These are phyloP conservation scores for Atalantia buxifolia DNA, from an alignment of 345 rosid genomes.

Conservation along the genomic window DNA sequence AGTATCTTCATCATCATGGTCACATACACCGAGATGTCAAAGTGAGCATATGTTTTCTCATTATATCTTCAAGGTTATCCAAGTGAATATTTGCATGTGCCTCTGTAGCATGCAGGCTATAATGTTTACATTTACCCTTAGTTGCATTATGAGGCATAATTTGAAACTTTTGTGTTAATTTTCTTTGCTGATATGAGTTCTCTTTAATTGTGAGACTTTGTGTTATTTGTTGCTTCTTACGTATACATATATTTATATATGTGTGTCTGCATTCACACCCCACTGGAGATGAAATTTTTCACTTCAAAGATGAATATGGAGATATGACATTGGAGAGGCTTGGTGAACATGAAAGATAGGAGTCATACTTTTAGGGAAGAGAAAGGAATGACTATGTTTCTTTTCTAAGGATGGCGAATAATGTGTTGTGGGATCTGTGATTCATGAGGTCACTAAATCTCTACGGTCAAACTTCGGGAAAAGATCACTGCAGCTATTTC, in stretches of 20 bases:
- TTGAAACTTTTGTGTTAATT: background rate
- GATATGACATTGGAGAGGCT: background rate
- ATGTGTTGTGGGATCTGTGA: background rate
- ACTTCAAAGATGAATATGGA: background rate
- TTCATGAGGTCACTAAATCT: background rate
- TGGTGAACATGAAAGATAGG: background rate
- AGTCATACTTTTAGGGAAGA: background rate
- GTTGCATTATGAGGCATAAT: background rate
- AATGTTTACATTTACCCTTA: background rate
- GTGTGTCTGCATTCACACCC: background rate
- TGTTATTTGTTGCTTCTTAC: background rate
- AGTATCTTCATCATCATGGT: slow-evolving; percentile 98
- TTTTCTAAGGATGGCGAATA: background rate
- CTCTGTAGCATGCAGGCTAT: background rate
- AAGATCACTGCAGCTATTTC: background rate
- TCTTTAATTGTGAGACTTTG: background rate
- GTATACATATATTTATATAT: background rate
- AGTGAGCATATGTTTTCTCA: slow-evolving; percentile 37
- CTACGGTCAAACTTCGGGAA: background rate
- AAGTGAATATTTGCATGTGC: background rate
- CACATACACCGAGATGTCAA: slow-evolving; percentile 98
- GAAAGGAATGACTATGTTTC: background rate
- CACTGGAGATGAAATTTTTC: background rate
- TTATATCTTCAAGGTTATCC: background rate
- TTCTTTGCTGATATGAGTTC: background rate